Conservation (phyloP, 768 basidiomycete genomes). For the Serendipita sp. region DNA sequence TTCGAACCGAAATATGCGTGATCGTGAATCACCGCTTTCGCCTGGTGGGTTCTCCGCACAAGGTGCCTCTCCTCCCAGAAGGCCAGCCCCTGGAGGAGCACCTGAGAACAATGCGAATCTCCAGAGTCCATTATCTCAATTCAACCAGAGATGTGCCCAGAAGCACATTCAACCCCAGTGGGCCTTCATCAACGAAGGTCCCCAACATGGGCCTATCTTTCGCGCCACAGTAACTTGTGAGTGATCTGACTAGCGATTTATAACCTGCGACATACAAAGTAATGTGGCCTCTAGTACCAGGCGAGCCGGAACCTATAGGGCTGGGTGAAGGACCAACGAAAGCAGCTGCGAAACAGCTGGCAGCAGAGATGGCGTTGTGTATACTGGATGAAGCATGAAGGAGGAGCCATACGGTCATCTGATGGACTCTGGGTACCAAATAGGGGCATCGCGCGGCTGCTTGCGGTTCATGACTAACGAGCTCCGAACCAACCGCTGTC, state of each 20-base stretch:
- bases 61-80: no score
- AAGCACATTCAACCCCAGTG: neutral
- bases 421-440: no score
- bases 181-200: neutral
- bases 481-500: no score
- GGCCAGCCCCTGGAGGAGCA: no score
- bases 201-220: neutral
- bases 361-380: neutral
- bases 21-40: no score
- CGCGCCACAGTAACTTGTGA: neutral
- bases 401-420: no score
- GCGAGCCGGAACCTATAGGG: neutral
- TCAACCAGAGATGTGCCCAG: neutral
- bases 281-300: neutral
- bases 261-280: neutral
- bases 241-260: neutral
- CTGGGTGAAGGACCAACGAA: neutral
- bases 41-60: no score
- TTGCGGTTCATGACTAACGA: no score
- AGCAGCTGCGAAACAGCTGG: neutral
- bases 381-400: neutral
- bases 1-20: no score
- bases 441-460: no score
- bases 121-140: no score
- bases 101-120: no score